These are phyloP conservation scores for Elsinoe arachidis DNA, from an alignment of 2,329 filamentous ascomycete genomes.

Conservation along the genomic window DNA sequence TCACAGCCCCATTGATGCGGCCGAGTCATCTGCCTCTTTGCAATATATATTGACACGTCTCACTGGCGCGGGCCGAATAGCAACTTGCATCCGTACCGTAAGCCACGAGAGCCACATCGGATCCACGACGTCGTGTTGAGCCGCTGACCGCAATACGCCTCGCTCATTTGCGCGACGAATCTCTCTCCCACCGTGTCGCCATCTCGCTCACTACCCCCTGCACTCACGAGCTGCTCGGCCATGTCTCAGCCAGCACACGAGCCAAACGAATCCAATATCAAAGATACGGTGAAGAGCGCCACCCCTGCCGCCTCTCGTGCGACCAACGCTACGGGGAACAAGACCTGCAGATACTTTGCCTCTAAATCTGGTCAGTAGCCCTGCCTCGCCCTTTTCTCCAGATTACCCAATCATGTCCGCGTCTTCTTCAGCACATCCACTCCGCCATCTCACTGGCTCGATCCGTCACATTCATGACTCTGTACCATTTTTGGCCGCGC, in stretches of 20 bases:
- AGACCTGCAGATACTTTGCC: conserved; percentile 32
- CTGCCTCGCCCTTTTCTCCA: not conserved
- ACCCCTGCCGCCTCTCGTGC: not conserved
- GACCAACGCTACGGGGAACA: conserved; percentile 16
- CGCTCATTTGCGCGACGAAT: not conserved
- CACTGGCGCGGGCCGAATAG: conserved; percentile 5
- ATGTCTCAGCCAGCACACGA: conserved; percentile 9
- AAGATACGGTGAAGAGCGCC: conserved; percentile 1
- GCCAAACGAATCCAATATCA: not conserved
- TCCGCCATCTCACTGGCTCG: not conserved
- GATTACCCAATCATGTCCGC: not conserved
- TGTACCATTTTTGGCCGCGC: not conserved
- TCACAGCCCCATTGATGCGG: not conserved
- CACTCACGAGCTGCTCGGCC: not conserved
- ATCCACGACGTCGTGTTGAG: not conserved
- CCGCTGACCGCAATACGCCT: conserved; percentile 3
- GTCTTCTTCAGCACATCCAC: not conserved
- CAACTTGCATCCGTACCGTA: not conserved
- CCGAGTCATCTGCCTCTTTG: conserved; percentile 4
- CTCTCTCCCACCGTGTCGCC: not conserved
- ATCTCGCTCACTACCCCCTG: not conserved
- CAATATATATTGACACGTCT: conserved; percentile 9
- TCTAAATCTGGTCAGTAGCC: conserved; percentile 32
- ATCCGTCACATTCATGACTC: conserved; percentile 10
- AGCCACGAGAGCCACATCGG: conserved; percentile 10